Evolutionary conservation across 2,329 filamentous ascomycete species (phyloP).

Genomic region (Trichoderma breve): DNA sequence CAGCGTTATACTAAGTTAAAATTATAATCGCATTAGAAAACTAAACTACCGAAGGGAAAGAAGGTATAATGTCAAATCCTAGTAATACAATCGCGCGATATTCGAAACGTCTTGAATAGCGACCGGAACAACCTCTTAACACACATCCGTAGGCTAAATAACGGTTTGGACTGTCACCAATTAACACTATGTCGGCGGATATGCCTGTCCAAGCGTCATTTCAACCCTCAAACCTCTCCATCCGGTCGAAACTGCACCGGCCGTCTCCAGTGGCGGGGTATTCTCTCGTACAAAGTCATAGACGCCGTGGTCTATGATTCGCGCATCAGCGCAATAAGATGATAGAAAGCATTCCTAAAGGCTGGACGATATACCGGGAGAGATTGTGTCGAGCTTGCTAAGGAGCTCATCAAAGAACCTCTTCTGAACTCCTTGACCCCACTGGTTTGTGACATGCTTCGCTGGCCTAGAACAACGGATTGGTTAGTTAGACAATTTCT

Average conservation of each 20-base stretch:
- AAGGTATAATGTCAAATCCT: not conserved
- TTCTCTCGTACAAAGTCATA: not conserved
- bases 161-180: accelerated
- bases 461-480: not conserved
- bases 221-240: not conserved
- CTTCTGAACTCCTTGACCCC: not conserved
- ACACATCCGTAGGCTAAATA: not conserved
- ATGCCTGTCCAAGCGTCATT: not conserved
- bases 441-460: not conserved
- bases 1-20: not conserved
- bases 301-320: not conserved
- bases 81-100: not conserved
- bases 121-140: not conserved
- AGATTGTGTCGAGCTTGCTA: not conserved
- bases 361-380: not conserved
- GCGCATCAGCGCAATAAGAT: accelerated
- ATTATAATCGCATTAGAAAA: not conserved
- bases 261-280: not conserved
- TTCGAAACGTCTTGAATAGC: not conserved
- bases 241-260: not conserved
- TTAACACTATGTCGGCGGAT: not conserved
- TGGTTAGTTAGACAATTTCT: not conserved
- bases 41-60: not conserved
- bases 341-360: not conserved
- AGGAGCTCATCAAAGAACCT: not conserved